A percentile compares a stretch with the other conserved stretches of the same genome.
Evolutionary conservation across 2,329 filamentous ascomycete genomes (phyloP).

Genomic region (Tolypocladium guangdongense): DNA sequence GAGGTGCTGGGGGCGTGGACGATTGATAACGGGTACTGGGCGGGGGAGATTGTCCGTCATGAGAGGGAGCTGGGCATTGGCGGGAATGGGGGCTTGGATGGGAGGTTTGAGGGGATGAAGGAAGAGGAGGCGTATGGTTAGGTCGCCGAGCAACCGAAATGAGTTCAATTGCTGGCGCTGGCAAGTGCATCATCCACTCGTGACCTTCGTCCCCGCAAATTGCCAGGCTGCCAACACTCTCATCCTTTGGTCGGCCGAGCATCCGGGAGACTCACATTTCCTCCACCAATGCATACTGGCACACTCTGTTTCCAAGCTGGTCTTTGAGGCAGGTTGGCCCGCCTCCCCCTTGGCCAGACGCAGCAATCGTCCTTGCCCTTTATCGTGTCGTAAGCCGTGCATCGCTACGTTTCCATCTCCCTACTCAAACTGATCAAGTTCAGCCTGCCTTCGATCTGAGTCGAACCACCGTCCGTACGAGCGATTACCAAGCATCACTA

Average conservation of each 20-base stretch:
- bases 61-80: conserved; percentile 4
- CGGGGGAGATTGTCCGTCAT: conserved; percentile 2
- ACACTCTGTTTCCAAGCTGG: background rate
- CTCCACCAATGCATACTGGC: background rate
- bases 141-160: too few relatives aligned
- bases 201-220: background rate
- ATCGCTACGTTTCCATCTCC: background rate
- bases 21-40: conserved; percentile 10
- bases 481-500: background rate
- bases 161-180: too few relatives aligned
- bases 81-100: conserved; percentile 4
- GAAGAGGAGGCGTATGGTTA: conserved; percentile 8
- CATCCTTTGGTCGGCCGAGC: background rate
- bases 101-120: conserved; percentile 6
- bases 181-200: too few relatives aligned
- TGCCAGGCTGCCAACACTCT: background rate
- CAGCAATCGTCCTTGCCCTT: background rate
- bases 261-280: background rate
- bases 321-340: too few relatives aligned
- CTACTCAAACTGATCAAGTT: background rate
- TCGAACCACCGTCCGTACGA: too few relatives aligned
- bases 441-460: background rate
- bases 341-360: background rate
- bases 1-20: conserved; percentile 7
- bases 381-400: background rate